Percentiles rank a stretch among this genome's conserved stretches.
These are phyloP conservation scores for Escallonia rubra DNA, from an alignment of 129 eudicot genomes.

Conservation along the genomic window DNA sequence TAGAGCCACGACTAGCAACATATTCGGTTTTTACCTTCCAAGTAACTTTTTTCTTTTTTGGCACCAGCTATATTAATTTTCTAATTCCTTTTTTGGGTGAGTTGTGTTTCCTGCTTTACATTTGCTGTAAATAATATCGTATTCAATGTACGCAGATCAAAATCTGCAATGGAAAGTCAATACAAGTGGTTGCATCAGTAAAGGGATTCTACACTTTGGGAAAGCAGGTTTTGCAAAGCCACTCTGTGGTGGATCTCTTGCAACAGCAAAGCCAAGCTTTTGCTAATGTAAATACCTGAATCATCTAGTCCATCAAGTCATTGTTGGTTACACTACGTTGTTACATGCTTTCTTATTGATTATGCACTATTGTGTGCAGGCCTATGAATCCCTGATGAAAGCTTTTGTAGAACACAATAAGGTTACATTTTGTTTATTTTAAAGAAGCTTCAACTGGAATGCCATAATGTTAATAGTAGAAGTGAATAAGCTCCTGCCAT, in stretches of 20 bases:
- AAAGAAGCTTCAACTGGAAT: neutral
- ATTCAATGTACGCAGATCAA: slow-evolving; percentile 51
- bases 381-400: slow-evolving; percentile 84
- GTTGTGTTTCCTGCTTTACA: neutral
- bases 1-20: neutral
- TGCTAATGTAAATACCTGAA: slow-evolving; percentile 52
- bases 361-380: slow-evolving; percentile 45
- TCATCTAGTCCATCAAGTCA: neutral
- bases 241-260: slow-evolving; percentile 95
- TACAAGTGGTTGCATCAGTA: slow-evolving; percentile 84
- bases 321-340: neutral
- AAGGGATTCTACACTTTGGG: slow-evolving; percentile 94
- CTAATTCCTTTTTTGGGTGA: neutral
- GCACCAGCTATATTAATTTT: neutral
- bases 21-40: neutral
- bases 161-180: slow-evolving; percentile 86
- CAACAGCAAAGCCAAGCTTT: slow-evolving; percentile 99
- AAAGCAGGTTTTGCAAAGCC: slow-evolving; percentile 79
- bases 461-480: slow-evolving; percentile 13
- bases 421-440: slow-evolving; percentile 42
- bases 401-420: slow-evolving; percentile 94
- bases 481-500: slow-evolving; percentile 16
- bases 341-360: neutral
- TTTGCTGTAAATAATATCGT: neutral
- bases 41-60: neutral